These are phyloP conservation scores for Trichomonascaceae sp. DNA, from an alignment of 1,139 yeast species.

Conservation along the genomic window DNA sequence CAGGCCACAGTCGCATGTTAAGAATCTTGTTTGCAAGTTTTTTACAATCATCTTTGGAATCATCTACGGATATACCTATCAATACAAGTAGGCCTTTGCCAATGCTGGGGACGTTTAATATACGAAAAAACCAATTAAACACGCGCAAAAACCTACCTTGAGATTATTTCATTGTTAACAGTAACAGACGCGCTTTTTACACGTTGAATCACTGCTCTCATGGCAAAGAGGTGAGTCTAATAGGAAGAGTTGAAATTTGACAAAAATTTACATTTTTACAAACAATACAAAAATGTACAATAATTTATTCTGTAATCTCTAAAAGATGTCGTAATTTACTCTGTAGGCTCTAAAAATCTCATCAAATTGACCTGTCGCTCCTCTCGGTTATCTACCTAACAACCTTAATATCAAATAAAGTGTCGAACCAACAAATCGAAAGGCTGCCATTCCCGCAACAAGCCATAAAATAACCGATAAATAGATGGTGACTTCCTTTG, in stretches of 20 bases:
- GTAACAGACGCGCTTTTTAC: constrained; percentile 84
- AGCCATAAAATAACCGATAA: constrained; percentile 74
- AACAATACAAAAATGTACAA: neutral
- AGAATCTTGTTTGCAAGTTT: constrained; percentile 63
- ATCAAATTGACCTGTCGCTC: too few relatives aligned
- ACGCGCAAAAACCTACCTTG: constrained; percentile 45
- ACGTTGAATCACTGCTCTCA: constrained; percentile 86
- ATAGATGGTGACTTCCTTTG: constrained; percentile 39
- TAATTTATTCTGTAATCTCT: neutral
- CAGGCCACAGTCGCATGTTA: constrained; percentile 63
- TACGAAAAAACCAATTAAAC: neutral
- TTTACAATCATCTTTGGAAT: constrained; percentile 64
- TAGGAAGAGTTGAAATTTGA: neutral
- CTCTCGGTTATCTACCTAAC: constrained; percentile 27
- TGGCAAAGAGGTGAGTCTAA: constrained; percentile 23
- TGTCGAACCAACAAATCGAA: constrained; percentile 53
- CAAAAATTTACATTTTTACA: neutral
- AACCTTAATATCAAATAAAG: constrained; percentile 29
- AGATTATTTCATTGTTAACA: constrained; percentile 63
- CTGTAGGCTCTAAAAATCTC: too few relatives aligned
- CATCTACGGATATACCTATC: constrained; percentile 78
- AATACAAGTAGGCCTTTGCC: constrained; percentile 69
- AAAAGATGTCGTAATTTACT: too few relatives aligned
- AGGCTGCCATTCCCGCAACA: constrained; percentile 68
- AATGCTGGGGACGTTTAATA: constrained; percentile 39